phyloP scores from a whole-genome alignment of 805 yeast species.

The Saturnispora bothae region DNA sequence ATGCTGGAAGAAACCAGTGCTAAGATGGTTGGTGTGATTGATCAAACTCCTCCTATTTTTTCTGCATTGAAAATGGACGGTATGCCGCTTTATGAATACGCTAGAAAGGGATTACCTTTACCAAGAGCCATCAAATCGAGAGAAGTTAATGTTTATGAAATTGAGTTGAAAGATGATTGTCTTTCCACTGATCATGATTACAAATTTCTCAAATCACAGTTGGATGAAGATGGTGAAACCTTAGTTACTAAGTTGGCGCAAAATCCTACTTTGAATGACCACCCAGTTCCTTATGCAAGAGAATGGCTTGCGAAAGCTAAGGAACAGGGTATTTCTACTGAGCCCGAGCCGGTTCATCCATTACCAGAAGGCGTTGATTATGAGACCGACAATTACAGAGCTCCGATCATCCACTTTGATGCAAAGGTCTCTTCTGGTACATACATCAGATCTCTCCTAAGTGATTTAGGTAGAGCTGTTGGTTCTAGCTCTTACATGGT shows the following conservation, averaged over 20 bases:
- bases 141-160: slow-evolving; percentile 47
- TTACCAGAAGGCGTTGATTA: slow-evolving; percentile 27
- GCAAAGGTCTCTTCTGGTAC: slow-evolving; percentile 91
- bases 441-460: slow-evolving; percentile 78
- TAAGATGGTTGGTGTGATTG: slow-evolving; percentile 69
- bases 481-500: slow-evolving; percentile 85
- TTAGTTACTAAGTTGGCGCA: slow-evolving; percentile 28
- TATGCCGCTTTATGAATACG: slow-evolving; percentile 87
- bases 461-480: slow-evolving; percentile 79
- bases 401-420: slow-evolving; percentile 63
- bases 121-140: slow-evolving; percentile 79
- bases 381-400: slow-evolving; percentile 33
- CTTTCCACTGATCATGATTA: slow-evolving; percentile 48
- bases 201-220: slow-evolving; percentile 31
- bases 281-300: slow-evolving; percentile 47
- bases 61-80: slow-evolving; percentile 95
- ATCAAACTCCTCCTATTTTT: slow-evolving; percentile 90
- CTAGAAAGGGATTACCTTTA: slow-evolving; percentile 74
- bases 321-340: slow-evolving; percentile 18
- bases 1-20: slow-evolving; percentile 38
- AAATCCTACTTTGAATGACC: slow-evolving; percentile 53
- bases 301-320: slow-evolving; percentile 39
- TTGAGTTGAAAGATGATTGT: slow-evolving; percentile 45
- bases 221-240: slow-evolving; percentile 39
- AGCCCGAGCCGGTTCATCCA: slow-evolving; percentile 30